Percentiles rank a stretch among this genome's conserved stretches.
phyloP scores from a whole-genome alignment of 2,329 filamentous ascomycete genomes.

The Cercospora canescens region DNA sequence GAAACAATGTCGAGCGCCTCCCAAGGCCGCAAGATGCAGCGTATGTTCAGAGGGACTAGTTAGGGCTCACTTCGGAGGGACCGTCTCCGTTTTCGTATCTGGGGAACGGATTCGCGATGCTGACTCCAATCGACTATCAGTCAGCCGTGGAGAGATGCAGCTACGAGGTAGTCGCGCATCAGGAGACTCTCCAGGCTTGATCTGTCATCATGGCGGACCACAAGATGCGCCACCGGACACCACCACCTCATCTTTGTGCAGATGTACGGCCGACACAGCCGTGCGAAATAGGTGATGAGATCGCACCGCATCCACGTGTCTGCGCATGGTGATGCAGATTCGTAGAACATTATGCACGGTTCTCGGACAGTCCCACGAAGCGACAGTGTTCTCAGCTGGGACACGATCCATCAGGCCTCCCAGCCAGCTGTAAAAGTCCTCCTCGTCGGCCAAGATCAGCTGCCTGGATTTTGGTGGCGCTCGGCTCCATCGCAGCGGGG shows the following conservation, averaged over 20 bases:
- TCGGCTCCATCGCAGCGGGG: slow-evolving; percentile 7
- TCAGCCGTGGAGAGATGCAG: background rate
- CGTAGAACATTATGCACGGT: background rate
- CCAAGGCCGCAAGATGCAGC: too few relatives aligned
- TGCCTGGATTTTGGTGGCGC: background rate
- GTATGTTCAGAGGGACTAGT: too few relatives aligned
- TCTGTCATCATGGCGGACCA: background rate
- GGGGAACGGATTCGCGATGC: background rate
- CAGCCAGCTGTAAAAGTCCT: background rate
- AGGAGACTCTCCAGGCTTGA: background rate
- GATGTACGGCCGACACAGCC: background rate
- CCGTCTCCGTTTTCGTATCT: too few relatives aligned
- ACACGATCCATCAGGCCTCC: background rate
- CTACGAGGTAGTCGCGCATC: background rate
- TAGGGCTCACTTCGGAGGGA: too few relatives aligned
- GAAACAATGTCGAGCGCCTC: too few relatives aligned
- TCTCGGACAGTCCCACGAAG: background rate
- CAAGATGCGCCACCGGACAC: background rate
- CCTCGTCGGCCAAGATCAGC: background rate
- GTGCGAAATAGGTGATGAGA: background rate
- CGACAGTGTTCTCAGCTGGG: background rate
- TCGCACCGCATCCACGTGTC: background rate
- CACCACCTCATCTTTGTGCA: background rate
- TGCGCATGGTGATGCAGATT: background rate
- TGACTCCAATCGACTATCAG: background rate